Evolutionary conservation across 2,329 filamentous ascomycete genomes (phyloP).

Genomic region (Endocalyx cinctus): DNA sequence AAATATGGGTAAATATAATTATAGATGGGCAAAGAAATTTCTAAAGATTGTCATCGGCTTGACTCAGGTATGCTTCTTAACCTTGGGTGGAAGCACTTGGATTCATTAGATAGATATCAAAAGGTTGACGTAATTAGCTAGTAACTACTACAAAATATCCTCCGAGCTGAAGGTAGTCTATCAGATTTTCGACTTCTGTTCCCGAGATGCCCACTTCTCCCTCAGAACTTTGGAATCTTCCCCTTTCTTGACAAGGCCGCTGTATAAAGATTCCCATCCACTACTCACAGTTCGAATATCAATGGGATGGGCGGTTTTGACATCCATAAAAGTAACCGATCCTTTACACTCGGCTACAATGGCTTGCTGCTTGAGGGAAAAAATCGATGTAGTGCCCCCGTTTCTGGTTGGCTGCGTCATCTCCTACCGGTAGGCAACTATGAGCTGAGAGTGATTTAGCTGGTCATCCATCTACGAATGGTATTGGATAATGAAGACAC

Average conservation of each 20-base stretch:
- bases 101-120: too few species aligned
- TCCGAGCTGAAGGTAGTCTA: too few species aligned
- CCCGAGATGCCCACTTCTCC: constrained; percentile 8
- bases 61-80: too few species aligned
- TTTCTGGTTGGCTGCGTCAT: constrained; percentile 14
- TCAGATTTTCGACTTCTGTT: background rate
- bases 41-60: too few species aligned
- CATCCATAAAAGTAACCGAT: constrained; percentile 15
- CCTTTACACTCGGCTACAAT: constrained; percentile 17
- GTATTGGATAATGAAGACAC: background rate
- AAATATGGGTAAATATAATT: too few species aligned
- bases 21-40: too few species aligned
- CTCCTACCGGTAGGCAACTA: constrained; percentile 14
- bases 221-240: constrained; percentile 5
- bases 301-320: constrained; percentile 13
- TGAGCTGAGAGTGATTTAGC: too few species aligned
- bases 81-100: too few species aligned
- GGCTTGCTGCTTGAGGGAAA: constrained; percentile 18
- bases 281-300: constrained; percentile 16
- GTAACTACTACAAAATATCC: too few species aligned
- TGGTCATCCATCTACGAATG: background rate
- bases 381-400: constrained; percentile 10
- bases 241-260: constrained; percentile 6
- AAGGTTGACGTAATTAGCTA: too few species aligned
- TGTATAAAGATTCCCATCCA: constrained; percentile 13